Evolutionary conservation across 2,329 filamentous ascomycete genomes (phyloP).

Genomic region (Colletotrichum limetticola): DNA sequence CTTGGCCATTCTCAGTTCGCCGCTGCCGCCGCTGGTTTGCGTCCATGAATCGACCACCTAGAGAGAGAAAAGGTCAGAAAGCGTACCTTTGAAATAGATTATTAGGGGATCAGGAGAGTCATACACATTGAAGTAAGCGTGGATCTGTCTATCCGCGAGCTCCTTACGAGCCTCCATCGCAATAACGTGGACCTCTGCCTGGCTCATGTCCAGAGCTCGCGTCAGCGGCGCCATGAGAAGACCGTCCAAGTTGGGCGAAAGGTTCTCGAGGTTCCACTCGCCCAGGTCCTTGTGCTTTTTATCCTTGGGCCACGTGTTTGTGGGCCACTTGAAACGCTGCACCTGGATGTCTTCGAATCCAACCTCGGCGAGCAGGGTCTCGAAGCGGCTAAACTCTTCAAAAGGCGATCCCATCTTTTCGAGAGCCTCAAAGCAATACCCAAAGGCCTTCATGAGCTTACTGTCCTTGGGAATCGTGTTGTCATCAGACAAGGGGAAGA

Average conservation of each 20-base stretch:
- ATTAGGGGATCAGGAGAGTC: background rate
- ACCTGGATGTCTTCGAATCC: conserved; percentile 46
- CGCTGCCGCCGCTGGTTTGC: background rate
- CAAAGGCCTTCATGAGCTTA: background rate
- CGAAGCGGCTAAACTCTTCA: background rate
- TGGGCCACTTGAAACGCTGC: conserved; percentile 43
- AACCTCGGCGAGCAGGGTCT: conserved; percentile 24
- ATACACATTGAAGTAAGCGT: conserved; percentile 51
- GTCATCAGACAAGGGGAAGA: background rate
- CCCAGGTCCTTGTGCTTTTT: conserved; percentile 44
- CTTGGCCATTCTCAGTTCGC: background rate
- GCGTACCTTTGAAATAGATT: too few relatives aligned
- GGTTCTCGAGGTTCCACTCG: background rate
- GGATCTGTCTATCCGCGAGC: conserved; percentile 46
- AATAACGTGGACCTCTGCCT: conserved; percentile 45
- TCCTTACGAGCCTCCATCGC: conserved; percentile 44
- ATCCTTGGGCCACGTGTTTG: conserved; percentile 45
- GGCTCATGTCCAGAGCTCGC: conserved; percentile 45
- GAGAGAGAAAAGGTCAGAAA: background rate
- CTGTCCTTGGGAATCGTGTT: background rate
- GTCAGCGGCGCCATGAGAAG: conserved; percentile 51
- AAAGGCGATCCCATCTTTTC: background rate
- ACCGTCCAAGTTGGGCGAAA: conserved; percentile 36
- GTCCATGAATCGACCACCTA: background rate
- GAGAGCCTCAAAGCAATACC: background rate